Evolutionary conservation across 257 asterid species (phyloP).

Genomic region (Plantago elongata): DNA sequence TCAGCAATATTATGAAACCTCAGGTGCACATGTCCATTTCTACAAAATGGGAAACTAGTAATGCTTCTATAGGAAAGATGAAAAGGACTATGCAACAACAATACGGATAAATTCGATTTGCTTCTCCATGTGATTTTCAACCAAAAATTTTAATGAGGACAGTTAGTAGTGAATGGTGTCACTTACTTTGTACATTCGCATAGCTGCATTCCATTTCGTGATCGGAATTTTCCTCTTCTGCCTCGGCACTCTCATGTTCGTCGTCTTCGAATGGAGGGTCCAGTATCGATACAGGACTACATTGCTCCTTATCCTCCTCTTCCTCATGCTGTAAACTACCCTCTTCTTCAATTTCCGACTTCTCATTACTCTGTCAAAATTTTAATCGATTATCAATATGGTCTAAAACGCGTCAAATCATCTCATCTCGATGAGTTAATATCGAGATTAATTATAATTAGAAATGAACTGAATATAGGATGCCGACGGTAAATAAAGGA

Average conservation of each 20-base stretch:
- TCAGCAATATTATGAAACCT: too few relatives aligned
- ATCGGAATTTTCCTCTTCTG: conserved; percentile 31
- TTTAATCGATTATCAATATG: not conserved
- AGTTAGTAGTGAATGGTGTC: conserved; percentile 2
- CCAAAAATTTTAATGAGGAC: not conserved
- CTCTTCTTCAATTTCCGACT: conserved; percentile 17
- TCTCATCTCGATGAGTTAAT: not conserved
- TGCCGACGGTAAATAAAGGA: conserved; percentile 7
- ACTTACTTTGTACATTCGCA: conserved; percentile 74
- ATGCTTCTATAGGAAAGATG: conserved; percentile 7
- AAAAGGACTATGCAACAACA: conserved; percentile 36
- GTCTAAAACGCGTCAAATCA: not conserved
- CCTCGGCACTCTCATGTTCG: conserved; percentile 23
- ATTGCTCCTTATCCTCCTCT: conserved; percentile 70
- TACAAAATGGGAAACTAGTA: too few relatives aligned
- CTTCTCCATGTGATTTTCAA: not conserved
- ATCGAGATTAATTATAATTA: conserved; percentile 1
- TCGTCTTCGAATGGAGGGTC: conserved; percentile 67
- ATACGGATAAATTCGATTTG: conserved; percentile 7
- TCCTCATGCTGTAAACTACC: conserved; percentile 29
- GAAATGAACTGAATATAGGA: not conserved
- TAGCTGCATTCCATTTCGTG: conserved; percentile 52
- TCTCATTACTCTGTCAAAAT: conserved; percentile 33
- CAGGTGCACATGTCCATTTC: too few relatives aligned
- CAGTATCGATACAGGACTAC: conserved; percentile 77